Percentiles rank a stretch among this genome's conserved stretches.
phyloP scores from a whole-genome alignment of 495 filamentous ascomycete genomes.

The Penicillium simplicissimum region DNA sequence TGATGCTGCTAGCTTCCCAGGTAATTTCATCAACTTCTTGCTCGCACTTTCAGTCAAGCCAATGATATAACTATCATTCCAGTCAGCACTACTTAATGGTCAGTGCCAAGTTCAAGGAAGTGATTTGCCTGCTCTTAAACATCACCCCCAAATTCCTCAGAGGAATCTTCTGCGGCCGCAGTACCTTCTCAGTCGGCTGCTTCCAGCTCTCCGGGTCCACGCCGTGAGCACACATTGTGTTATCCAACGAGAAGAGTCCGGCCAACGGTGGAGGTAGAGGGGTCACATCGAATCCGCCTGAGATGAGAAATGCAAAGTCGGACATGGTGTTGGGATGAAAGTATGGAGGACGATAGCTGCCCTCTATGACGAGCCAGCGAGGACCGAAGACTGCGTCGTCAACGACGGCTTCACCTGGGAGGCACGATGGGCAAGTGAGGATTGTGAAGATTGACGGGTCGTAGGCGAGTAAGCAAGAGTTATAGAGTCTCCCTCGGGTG shows the following conservation, averaged over 20 bases:
- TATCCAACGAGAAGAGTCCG: neutral
- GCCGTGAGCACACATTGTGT: neutral
- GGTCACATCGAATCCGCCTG: neutral
- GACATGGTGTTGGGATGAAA: neutral
- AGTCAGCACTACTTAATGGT: no score
- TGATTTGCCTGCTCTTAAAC: neutral
- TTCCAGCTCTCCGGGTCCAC: neutral
- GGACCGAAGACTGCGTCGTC: neutral
- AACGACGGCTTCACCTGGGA: neutral
- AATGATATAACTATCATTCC: neutral
- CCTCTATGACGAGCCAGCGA: neutral
- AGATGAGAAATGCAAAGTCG: neutral
- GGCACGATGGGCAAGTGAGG: neutral
- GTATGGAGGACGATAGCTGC: neutral
- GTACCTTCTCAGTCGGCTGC: neutral
- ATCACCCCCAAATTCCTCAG: neutral
- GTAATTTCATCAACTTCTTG: neutral
- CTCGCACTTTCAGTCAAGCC: neutral
- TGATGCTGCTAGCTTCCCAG: neutral
- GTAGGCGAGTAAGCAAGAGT: neutral
- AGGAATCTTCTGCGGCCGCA: neutral
- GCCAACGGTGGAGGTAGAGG: neutral
- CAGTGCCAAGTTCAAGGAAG: neutral
- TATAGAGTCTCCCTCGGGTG: neutral
- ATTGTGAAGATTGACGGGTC: neutral